Evolutionary conservation across 495 filamentous ascomycete species (phyloP), one percentile per base, ranked within the genome.

Genomic region (Penicillium nucicola): DNA sequence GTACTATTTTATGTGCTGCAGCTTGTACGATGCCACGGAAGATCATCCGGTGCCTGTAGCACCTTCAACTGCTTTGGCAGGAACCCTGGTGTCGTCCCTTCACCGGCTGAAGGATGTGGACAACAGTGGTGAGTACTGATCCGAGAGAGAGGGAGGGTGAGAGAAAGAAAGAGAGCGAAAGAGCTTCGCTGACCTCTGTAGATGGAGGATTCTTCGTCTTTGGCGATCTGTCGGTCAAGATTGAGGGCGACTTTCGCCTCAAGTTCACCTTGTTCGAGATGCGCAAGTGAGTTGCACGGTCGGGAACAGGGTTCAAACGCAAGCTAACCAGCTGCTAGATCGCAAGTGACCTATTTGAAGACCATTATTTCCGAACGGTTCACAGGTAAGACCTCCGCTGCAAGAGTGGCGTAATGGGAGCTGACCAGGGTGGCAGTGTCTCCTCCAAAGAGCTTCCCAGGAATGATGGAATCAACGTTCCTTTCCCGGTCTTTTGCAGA

Each of bases 151-250:
- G n/a, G n/a, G n/a, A n/a, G n/a, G n/a, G n/a, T n/a, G n/a, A n/a
- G n/a, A n/a, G n/a, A n/a, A n/a, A n/a, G n/a, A n/a, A n/a, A n/a
- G 19, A 30, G 22, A 25, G 17, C 17, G 32, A 32, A 18, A n/a
- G 23, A 6, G 22, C 8, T 50, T 52, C 22, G 43, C 61, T 63
- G 55, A 67, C 55, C 19, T 14, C 9, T 18, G 25, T 60, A 80
- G 92, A 97, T 77, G 92, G 90, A 11, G 91, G 88, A 2, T 98
- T 95, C 74, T 97, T 98, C 53, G 88, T 97, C n/a, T 97, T 96
- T 69, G 88, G 88, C 5, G 93, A 98, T 66, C 72, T 98, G 14
- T 96, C 92, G 0, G 83, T 95, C 20, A 86, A 88, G 65, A 76
- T 87, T 15, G 87, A 90, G 55, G 93, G 93, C 19, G 78, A 78